Evolutionary conservation across 2,329 filamentous ascomycete genomes (phyloP), one percentile per base, ranked within the genome.

Genomic region (Diplodia seriata): DNA sequence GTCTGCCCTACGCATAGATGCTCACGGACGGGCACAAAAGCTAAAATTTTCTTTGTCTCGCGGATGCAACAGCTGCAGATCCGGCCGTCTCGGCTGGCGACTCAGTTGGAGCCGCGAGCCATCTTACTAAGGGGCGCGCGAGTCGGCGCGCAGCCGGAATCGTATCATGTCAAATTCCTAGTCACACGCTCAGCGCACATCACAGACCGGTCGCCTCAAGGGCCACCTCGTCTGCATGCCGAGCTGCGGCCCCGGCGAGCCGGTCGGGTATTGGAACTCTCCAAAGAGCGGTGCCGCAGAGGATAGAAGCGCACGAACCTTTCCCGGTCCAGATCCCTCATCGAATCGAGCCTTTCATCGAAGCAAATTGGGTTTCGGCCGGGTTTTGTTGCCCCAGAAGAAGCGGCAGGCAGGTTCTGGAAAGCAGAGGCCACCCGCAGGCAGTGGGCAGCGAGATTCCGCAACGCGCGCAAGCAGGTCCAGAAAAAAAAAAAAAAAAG

Each of bases 1-100:
- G 15, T n/a, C 38, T 43, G 14, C 20, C 38, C 43, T 47, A 47
- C 43, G 43, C 43, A 47, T 47, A 47, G 43, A 26, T 15, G 40
- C 40, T 23, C 38, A 29, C 55, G 36, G 43, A 26, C 59, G 31
- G 47, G 26, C 23, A 20, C 29, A 36, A 63, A 56, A 51, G 40
- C 36, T 49, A 51, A 51, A 50, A 56, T 31, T 23, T 29, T 29
- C 36, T 62, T 51, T 51, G 59, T 63, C 47, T 63, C 59, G 59
- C 59, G 59, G 59, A 63, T 36, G 59, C 59, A 62, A 51, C 59
- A 63, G 11, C 29, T 63, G 59, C 59, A 63, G 59, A 63, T 63
- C 59, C 59, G 59, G 59, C 59, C 59, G 59, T 49, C 59, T 63
- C 59, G 59, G 59, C 59, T 63, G 31, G 40, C 59, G 59, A 63